Base-by-base conservation (phyloP, 441 rosid species). In the Iberis amara region DNA sequence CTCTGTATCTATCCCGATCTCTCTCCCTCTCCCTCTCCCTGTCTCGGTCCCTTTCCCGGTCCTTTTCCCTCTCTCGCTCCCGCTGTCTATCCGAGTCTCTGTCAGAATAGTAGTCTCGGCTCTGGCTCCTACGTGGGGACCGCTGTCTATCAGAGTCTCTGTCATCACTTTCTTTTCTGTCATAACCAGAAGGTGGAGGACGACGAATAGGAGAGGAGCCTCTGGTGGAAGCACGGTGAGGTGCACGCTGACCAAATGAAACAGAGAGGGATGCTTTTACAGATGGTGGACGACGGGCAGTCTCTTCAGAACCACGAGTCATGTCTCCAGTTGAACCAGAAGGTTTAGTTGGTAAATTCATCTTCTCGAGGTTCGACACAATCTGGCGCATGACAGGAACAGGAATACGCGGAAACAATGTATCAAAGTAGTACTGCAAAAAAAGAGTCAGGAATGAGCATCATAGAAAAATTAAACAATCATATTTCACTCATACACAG, bases 261-360 rank as follows among this genome's bases (percentile, higher is more conserved):
- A 92, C 99, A 14, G 99, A 92, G 55, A 92, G 97, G 27, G 99
- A 86, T 59, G 99, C 99, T 83, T 92, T 92, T 59, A 92, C 99
- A n/a, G 99, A 92, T 18, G 99, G 99, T 4, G 99, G 99, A 6
- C 99, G 83, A 26, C 97, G 95, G 8, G 99, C 97, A 27, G 88
- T 86, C 59, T 92, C 97, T 49, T 92, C 99, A 41, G 99, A 86
- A 52, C 94, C 95, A 67, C 80, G 96, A 24, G 82, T 79, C 21
- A 45, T 71, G 48, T 92, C 99, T 45, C 97, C 99, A 0, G 92
- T 89, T 23, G 90, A 71, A 30, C 99, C 97, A 48, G 85, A 81
- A 12, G 79, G 81, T 75, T 92, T 86, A 10, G 82, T 59, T 33
- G 95, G 85, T 28, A 92, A 75, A 52, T 89, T 89, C 96, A 92